Base-by-base conservation (phyloP, 1,284 basidiomycete species). In the Fomitopsis betulina region DNA sequence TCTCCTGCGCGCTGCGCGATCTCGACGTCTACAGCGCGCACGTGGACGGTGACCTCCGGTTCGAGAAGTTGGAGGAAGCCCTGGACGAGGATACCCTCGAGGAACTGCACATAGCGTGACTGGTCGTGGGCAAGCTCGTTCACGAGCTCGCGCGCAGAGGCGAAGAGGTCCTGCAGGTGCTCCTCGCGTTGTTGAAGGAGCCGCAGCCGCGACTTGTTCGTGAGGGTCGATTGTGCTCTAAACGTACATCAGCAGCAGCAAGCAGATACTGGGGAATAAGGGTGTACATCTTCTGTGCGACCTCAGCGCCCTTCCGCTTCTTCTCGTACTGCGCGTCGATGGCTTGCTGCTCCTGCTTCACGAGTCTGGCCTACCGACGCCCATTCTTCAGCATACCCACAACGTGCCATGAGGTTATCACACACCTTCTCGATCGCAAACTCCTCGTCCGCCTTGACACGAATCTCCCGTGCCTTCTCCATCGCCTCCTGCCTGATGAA, bases 401-500 rank as follows among this genome's bases (percentile, higher is more conserved):
- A n/a, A 37, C n/a, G 10, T 52, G 15, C 19, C 27, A 35, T 25
- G 15, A 27, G 3, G 21, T 30, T 9, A 38, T n/a, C 40, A 57
- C 51, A 38, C 30, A 93, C 94, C 84, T 98, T 98, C 75, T 98
- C 95, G 65, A 97, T 97, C 21, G 94, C 89, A 72, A 97, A 98
- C 76, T 98, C 95, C 75, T 97, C 94, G 63, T 98, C 94, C 0
- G 96, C 95, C 74, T 98, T 98, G 62, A 97, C 93, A 66, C 84
- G 90, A 65, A 98, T 94, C 77, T 98, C 95, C n/a, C 96, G 81
- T 0, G 93, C 94, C 76, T 98, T 98, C 78, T 98, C 96, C 65
- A 92, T 76, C 2, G 95, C 95, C 75, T 98, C 95, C 73, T 97
- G 95, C 75, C 92, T 94, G 82, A 97, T 97, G 80, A 96, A 97